Percentiles rank a stretch among this genome's conserved stretches.
phyloP scores from a whole-genome alignment of 768 basidiomycete species.

The Cyclocybe cylindracea region DNA sequence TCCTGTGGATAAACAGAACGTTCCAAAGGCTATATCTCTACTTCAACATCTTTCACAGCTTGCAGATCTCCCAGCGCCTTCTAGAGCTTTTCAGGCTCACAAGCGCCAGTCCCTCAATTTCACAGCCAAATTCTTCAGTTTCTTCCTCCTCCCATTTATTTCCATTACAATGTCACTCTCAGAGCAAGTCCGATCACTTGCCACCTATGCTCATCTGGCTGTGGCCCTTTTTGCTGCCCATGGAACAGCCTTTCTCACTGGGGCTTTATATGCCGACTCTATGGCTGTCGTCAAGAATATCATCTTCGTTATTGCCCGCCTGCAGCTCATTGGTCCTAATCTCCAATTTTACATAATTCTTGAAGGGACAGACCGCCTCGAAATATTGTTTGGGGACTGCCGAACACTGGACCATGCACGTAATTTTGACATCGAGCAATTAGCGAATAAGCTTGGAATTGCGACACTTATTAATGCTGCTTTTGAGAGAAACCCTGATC shows the following conservation, averaged over 20 bases:
- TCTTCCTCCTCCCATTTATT: conserved; percentile 25
- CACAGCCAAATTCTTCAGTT: conserved; percentile 12
- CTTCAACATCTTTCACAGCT: conserved; percentile 14
- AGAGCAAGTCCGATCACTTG: conserved; percentile 26
- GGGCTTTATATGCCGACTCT: conserved; percentile 26
- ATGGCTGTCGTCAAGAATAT: conserved; percentile 36
- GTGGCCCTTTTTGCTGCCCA: conserved; percentile 7
- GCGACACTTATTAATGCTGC: conserved; percentile 14
- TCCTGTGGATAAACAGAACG: conserved; percentile 34
- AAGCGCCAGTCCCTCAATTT: conserved; percentile 16
- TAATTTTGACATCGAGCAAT: conserved; percentile 17
- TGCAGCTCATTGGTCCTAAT: conserved; percentile 21
- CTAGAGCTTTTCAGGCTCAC: neutral
- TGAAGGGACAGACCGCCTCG: conserved; percentile 33
- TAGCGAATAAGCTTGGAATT: conserved; percentile 16
- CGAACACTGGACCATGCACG: conserved; percentile 18
- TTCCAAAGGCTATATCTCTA: conserved; percentile 20
- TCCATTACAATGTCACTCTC: conserved; percentile 19
- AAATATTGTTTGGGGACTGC: conserved; percentile 22
- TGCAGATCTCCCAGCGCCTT: neutral
- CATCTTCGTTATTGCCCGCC: conserved; percentile 29
- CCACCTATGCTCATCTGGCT: conserved; percentile 27
- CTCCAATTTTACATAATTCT: conserved; percentile 26
- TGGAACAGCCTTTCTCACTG: conserved; percentile 22
- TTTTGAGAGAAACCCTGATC: conserved; percentile 14